Base-by-base conservation (phyloP, 2,329 filamentous ascomycete genomes). In the Fusarium pseudocircinatum region DNA sequence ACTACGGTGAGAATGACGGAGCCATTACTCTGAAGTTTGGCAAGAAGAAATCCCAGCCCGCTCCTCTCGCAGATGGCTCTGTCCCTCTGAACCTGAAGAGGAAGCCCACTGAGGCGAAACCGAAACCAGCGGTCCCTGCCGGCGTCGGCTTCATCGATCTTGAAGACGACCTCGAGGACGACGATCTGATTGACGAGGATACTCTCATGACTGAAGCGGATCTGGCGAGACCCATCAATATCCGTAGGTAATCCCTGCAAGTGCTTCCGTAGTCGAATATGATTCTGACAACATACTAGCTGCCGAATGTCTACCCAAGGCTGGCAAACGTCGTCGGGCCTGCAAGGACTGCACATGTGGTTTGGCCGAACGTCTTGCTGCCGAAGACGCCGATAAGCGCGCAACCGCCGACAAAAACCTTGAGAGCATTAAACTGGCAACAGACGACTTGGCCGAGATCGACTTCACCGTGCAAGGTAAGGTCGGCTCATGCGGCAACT, bases 291-390 rank as follows among this genome's bases (percentile, higher is more conserved):
- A 40, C 32, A 24, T 42, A 15, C 20, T 71, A 89, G 95, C 96
- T 59, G 89, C 92, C 32, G 94, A 97, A 81, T 99, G 96, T 82
- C 90, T 92, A 67, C 95, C 96, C 53, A 94, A 96, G 84, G 88
- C 92, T 49, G 94, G 94, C 66, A 97, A 97, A 86, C 92, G 96
- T 76, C 92, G 96, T 62, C 92, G 95, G 70, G 95, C 96, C 65
- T 99, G 96, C 87, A 98, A 99, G 84, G 96, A 99, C 85, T 99
- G 96, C 86, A 96, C 94, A 14, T 99, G 96, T 80, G 96, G 96
- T 57, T 90, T 99, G 32, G 94, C 95, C 30, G 90, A 96, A 81
- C 91, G 92, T 69, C 84, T 98, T 57, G 93, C 94, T 77, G 92
- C 92, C n/a, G 94, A 98, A 85, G 96, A 98, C 82, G 87, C 86